Base-by-base conservation (phyloP, 495 filamentous ascomycete genomes). In the Aspergillus hancockii region DNA sequence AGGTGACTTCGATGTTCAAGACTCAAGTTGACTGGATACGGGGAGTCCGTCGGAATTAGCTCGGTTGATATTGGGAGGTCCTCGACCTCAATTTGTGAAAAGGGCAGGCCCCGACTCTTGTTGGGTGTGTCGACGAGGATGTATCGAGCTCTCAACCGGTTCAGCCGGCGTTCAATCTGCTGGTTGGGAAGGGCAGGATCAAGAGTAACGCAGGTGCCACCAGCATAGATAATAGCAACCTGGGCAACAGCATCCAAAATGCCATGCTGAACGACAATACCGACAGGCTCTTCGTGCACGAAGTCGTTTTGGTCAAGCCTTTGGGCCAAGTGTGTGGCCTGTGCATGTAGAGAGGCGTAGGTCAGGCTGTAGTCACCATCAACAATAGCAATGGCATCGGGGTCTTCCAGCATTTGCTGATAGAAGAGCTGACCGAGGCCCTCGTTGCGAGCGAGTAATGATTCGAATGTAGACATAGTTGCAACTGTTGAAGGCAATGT, bases 151-250 rank as follows among this genome's bases (percentile, higher is more conserved):
- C 45, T n/a, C 4, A 55, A 23, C 13, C 21, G 31, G 30, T 60
- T 12, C 13, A 67, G 43, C 0, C 59, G 59, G 7, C 9, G n/a
- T 22, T 50, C 7, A 22, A 67, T 60, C 40, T 60, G 62, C 1
- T 21, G 16, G 22, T 62, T 56, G 19, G 62, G 65, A 2, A 67
- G 18, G 0, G 45, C 49, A 2, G 66, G 63, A 46, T 68, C 66
- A 30, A 68, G 52, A 0, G 66, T 55, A n/a, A 51, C 55, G 55
- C 66, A 68, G 14, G 43, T 68, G 3, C 58, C 66, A 5, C 62
- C 66, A 2, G 66, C 66, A 55, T 64, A 64, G 2, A 68, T 22
- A 47, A 65, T 54, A 1, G 60, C 66, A 22, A 68, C 36, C 32
- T 68, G 66, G n/a, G 63, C 50, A 4, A 68, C 52, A 5, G 59